Evolutionary conservation across 805 yeast genomes (phyloP).

Genomic region (Clavispora santaluciae): DNA sequence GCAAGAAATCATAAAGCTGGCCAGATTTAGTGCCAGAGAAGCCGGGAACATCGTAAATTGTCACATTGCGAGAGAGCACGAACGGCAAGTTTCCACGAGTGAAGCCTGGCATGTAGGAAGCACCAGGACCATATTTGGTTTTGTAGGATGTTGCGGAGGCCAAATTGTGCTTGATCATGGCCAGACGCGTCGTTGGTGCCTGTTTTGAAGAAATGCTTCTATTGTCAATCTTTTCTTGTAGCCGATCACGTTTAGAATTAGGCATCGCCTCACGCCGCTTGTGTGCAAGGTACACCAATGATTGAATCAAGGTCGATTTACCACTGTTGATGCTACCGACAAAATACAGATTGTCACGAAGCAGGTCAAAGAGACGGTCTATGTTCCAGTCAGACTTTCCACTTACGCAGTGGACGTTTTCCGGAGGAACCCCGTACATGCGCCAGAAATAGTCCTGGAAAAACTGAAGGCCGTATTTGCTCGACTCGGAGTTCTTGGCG

Average conservation of each 20-base stretch:
- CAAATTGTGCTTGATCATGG: background rate
- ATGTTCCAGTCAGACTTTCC: conserved; percentile 53
- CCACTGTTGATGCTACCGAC: conserved; percentile 70
- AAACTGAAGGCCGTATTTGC: conserved; percentile 25
- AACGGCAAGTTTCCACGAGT: conserved; percentile 49
- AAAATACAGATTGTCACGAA: conserved; percentile 43
- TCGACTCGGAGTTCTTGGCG: conserved; percentile 22
- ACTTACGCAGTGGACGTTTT: conserved; percentile 46
- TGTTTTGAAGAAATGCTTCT: background rate
- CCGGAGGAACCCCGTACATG: conserved; percentile 26
- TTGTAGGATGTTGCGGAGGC: conserved; percentile 14
- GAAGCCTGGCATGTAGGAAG: conserved; percentile 60
- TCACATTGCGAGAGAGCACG: conserved; percentile 23
- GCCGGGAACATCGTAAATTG: conserved; percentile 47
- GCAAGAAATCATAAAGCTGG: conserved; percentile 26
- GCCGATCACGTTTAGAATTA: conserved; percentile 9
- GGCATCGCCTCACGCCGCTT: conserved; percentile 8
- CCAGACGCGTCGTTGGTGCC: background rate
- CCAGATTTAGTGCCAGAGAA: conserved; percentile 21
- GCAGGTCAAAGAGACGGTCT: conserved; percentile 27
- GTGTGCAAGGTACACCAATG: conserved; percentile 29
- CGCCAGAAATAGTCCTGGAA: conserved; percentile 31
- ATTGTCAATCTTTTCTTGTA: conserved; percentile 6
- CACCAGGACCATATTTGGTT: conserved; percentile 39
- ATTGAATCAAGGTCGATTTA: conserved; percentile 55